These are phyloP conservation scores for Chamaecyparis obtusa DNA, from an alignment of 75 land plant species.

Conservation along the genomic window DNA sequence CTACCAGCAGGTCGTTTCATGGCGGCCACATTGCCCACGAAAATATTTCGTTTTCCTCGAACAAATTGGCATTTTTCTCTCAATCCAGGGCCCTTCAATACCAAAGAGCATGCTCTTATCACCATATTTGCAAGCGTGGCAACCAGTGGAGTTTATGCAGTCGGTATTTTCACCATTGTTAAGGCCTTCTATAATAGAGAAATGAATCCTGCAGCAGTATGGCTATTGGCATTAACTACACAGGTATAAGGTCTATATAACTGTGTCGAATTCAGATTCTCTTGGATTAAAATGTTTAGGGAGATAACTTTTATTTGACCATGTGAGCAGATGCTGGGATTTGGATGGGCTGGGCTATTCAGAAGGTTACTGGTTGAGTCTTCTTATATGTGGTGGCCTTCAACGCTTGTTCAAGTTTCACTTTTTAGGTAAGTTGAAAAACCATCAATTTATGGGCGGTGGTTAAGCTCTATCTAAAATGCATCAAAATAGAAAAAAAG, in stretches of 20 bases:
- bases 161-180: slow-evolving; percentile 49
- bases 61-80: slow-evolving; percentile 40
- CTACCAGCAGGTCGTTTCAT: slow-evolving; percentile 55
- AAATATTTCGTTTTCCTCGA: slow-evolving; percentile 15
- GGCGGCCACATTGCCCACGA: slow-evolving; percentile 45
- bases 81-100: slow-evolving; percentile 81
- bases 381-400: slow-evolving; percentile 89
- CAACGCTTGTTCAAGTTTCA: slow-evolving; percentile 64
- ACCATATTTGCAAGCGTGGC: slow-evolving; percentile 78
- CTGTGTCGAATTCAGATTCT: too few relatives aligned
- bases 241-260: slow-evolving; percentile 22
- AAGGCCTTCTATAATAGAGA: slow-evolving; percentile 62
- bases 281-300: neutral
- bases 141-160: slow-evolving; percentile 49
- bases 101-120: slow-evolving; percentile 82
- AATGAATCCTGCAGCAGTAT: slow-evolving; percentile 33
- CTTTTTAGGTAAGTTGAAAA: slow-evolving; percentile 36
- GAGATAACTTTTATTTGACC: neutral
- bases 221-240: slow-evolving; percentile 29
- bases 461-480: too few relatives aligned
- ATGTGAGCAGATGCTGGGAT: slow-evolving; percentile 59
- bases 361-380: slow-evolving; percentile 54
- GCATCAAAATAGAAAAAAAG: too few relatives aligned
- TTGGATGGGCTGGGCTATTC: slow-evolving; percentile 79
- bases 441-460: too few relatives aligned